Conservation (phyloP, 2,329 filamentous ascomycete species). For the Elsinoe australis region DNA sequence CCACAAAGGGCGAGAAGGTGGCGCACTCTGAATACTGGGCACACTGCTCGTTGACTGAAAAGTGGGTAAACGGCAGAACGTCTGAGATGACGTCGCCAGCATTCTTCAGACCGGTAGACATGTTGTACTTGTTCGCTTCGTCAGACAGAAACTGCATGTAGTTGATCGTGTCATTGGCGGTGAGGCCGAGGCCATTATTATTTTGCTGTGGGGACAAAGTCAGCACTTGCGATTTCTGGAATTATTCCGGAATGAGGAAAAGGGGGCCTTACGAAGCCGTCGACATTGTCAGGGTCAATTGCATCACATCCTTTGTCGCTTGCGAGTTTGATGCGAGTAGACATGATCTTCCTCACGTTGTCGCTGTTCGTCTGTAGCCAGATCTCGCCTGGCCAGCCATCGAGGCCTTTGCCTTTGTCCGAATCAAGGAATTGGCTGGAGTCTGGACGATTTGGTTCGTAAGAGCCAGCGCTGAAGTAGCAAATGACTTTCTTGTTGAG, state of each 20-base stretch:
- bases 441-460: constrained; percentile 56
- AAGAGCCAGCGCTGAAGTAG: constrained; percentile 67
- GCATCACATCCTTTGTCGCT: constrained; percentile 34
- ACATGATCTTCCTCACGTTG: constrained; percentile 59
- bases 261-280: constrained; percentile 21
- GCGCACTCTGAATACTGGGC: constrained; percentile 53
- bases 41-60: constrained; percentile 64
- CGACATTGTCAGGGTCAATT: constrained; percentile 32
- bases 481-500: constrained; percentile 58
- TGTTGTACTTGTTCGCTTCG: constrained; percentile 47
- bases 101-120: constrained; percentile 64
- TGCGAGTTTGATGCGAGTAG: constrained; percentile 51
- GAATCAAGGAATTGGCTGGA: constrained; percentile 44
- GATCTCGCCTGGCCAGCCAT: constrained; percentile 58
- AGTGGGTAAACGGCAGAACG: constrained; percentile 50
- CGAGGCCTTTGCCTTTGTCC: constrained; percentile 52
- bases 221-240: constrained; percentile 4
- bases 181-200: constrained; percentile 48
- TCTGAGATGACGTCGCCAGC: constrained; percentile 51
- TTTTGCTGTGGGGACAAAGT: constrained; percentile 16
- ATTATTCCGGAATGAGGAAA: too few species aligned
- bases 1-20: constrained; percentile 51
- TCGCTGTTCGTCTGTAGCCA: constrained; percentile 56
- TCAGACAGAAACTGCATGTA: constrained; percentile 55
- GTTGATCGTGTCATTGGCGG: constrained; percentile 47